Evolutionary conservation across 345 rosid species (phyloP).

Genomic region (Noccaea bulbosa): DNA sequence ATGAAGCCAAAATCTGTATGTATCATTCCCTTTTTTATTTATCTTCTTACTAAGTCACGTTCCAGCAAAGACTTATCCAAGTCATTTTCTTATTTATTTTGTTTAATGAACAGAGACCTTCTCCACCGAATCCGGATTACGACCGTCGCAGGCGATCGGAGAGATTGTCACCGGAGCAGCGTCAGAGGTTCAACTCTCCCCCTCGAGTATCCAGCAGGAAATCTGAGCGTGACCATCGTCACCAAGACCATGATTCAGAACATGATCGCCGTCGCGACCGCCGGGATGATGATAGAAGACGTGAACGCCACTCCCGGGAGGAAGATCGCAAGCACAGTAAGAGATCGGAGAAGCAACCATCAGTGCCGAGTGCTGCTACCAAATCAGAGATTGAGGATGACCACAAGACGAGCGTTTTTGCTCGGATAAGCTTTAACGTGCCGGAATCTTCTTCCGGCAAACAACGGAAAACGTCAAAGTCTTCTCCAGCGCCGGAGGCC

Average conservation of each 20-base stretch:
- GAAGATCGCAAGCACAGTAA: constrained; percentile 33
- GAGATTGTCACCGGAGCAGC: constrained; percentile 21
- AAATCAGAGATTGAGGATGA: constrained; percentile 43
- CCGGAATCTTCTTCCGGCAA: constrained; percentile 52
- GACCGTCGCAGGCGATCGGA: constrained; percentile 34
- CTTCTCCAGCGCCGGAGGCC: constrained; percentile 48
- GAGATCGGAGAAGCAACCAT: constrained; percentile 32
- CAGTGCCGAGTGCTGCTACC: constrained; percentile 25
- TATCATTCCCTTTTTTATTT: constrained; percentile 3
- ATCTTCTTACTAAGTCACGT: too few species aligned
- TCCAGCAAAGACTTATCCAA: too few species aligned
- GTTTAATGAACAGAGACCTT: constrained; percentile 47
- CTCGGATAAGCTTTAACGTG: constrained; percentile 80
- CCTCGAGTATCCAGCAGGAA: constrained; percentile 62
- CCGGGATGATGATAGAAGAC: constrained; percentile 21
- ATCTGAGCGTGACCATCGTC: constrained; percentile 47
- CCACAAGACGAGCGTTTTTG: constrained; percentile 68
- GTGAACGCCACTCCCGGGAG: constrained; percentile 31
- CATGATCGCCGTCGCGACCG: constrained; percentile 45
- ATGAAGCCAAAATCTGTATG: constrained; percentile 49
- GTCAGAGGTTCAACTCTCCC: constrained; percentile 51
- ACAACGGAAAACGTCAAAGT: constrained; percentile 62
- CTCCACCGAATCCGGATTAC: constrained; percentile 42
- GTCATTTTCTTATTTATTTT: background rate
- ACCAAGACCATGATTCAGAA: constrained; percentile 42